Evolutionary conservation across 2,329 filamentous ascomycete genomes (phyloP).

Genomic region (Penicillium rolfsii): DNA sequence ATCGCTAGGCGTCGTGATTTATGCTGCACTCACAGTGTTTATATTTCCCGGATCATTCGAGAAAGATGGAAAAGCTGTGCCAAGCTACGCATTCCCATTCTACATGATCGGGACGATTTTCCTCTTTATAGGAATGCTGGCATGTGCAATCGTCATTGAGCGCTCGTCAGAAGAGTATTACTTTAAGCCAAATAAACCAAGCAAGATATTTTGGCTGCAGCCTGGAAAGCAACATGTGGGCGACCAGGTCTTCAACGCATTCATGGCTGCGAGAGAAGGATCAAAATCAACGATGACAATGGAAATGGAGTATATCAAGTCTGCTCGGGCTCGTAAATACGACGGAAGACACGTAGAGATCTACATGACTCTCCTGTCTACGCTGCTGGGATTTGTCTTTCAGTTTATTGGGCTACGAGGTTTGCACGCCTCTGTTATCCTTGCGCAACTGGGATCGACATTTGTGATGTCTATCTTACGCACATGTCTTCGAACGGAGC

Average conservation of each 20-base stretch:
- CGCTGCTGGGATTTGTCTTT: constrained; percentile 40
- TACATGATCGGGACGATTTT: constrained; percentile 39
- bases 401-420: constrained; percentile 47
- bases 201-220: constrained; percentile 45
- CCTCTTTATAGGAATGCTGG: constrained; percentile 39
- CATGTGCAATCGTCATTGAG: constrained; percentile 42
- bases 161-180: constrained; percentile 36
- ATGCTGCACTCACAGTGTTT: constrained; percentile 37
- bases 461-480: constrained; percentile 44
- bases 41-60: constrained; percentile 32
- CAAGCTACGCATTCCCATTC: constrained; percentile 40
- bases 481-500: constrained; percentile 39
- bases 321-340: constrained; percentile 24
- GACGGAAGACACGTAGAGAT: constrained; percentile 23
- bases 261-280: constrained; percentile 36
- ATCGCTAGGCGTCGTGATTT: constrained; percentile 31
- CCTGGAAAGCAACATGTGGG: constrained; percentile 43
- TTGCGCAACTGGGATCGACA: constrained; percentile 41
- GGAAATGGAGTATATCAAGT: constrained; percentile 35
- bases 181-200: constrained; percentile 29
- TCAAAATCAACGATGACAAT: constrained; percentile 15
- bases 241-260: constrained; percentile 45
- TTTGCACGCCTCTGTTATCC: constrained; percentile 42
- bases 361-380: constrained; percentile 29
- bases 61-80: constrained; percentile 30